Base-by-base conservation (phyloP, 768 basidiomycete species). In the Lentinula raphanica region DNA sequence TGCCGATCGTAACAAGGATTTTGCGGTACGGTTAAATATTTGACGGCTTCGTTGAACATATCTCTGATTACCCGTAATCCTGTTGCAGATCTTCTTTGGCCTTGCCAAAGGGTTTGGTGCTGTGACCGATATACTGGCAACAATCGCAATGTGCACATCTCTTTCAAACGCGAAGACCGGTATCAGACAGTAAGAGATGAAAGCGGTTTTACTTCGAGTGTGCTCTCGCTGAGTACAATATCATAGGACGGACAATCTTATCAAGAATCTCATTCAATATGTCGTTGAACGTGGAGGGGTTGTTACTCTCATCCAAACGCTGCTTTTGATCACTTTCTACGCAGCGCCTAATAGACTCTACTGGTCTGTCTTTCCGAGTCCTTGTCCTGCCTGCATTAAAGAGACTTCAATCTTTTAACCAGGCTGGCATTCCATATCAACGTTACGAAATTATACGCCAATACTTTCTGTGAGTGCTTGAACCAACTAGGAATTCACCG, bases 391-490 rank as follows among this genome's bases (percentile, higher is more conserved):
- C 13, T 19, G 6, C 11, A 19, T 19, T 21, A 29, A 36, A 25
- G 9, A 48, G 53, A 21, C 21, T n/a, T 35, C 13, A 23, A 11
- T 15, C 2, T 53, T 23, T 27, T 19, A 15, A 49, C 13, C 13
- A 79, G 78, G 79, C 65, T 80, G 53, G 74, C 78, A 0, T 72
- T 80, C 59, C 78, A 80, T 56, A 69, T 79, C 59, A 78, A 78
- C 56, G 74, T 79, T 11, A 79, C 78, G 2, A 78, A 76, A 46
- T 67, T 80, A 5, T 80, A 80, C 59, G 78, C 75, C 19, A 79
- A 79, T 60, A 78, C 77, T 0, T 79, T 79, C 65, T 79, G 79
- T 79, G 56, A 70, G 79, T 45, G n/a, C 17, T 48, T 5, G 32
- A 40, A n/a, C n/a, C n/a, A n/a, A n/a, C n/a, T n/a, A n/a, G n/a